Evolutionary conservation across 371 early-diverging fungal species (phyloP).

Genomic region (Batkoa obscura): DNA sequence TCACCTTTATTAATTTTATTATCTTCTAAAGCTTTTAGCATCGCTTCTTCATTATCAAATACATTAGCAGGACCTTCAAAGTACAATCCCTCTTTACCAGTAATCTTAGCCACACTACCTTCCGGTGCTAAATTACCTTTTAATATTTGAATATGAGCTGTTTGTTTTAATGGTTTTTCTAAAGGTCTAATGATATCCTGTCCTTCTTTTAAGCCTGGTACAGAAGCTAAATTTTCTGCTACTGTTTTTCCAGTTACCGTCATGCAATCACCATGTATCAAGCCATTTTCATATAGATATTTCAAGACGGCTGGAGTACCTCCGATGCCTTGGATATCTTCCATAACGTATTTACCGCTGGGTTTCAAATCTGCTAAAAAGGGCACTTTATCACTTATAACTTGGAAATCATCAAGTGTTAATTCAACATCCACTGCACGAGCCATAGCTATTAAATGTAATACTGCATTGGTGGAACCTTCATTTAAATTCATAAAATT

Average conservation of each 20-base stretch:
- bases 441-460: constrained; percentile 89
- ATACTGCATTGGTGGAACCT: constrained; percentile 91
- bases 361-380: constrained; percentile 95
- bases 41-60: constrained; percentile 77
- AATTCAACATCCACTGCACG: constrained; percentile 56
- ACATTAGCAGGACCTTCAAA: constrained; percentile 77
- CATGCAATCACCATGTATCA: constrained; percentile 66
- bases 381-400: constrained; percentile 67
- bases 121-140: constrained; percentile 90
- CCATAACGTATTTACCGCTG: constrained; percentile 89
- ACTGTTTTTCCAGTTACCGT: constrained; percentile 90
- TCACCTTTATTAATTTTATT: constrained; percentile 68
- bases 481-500: background rate
- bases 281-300: constrained; percentile 55
- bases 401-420: constrained; percentile 83
- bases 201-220: constrained; percentile 45
- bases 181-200: constrained; percentile 78
- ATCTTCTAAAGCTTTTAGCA: constrained; percentile 65
- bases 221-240: constrained; percentile 58
- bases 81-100: constrained; percentile 86
- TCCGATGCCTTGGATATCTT: constrained; percentile 72
- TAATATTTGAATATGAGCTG: constrained; percentile 86
- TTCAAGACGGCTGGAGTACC: constrained; percentile 83
- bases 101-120: constrained; percentile 95
- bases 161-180: constrained; percentile 72